Percentiles rank a stretch among this genome's conserved stretches.
These are phyloP conservation scores for Hysterangium stoloniferum DNA, from an alignment of 768 basidiomycete genomes.

Conservation along the genomic window DNA sequence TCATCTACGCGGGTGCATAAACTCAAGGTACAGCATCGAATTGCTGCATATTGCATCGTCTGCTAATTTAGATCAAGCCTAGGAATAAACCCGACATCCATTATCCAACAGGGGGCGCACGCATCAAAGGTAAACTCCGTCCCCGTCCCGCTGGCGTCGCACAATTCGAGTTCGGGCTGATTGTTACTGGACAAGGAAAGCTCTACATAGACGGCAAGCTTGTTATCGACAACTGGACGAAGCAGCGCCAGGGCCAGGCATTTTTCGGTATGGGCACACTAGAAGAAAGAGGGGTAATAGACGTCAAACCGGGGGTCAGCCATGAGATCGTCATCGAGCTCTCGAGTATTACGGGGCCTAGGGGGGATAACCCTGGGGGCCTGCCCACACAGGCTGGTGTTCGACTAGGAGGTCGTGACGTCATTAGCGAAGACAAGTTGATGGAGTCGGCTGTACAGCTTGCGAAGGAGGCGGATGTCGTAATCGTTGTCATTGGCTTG, in stretches of 20 bases:
- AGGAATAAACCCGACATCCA: too few relatives aligned
- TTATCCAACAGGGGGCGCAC: too few relatives aligned
- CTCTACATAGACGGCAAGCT: conserved; percentile 42
- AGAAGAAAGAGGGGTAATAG: conserved; percentile 49
- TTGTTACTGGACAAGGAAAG: conserved; percentile 53
- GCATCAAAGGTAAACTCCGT: conserved; percentile 56
- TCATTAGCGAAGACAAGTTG: conserved; percentile 48
- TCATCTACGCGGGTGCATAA: too few relatives aligned
- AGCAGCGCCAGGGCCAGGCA: conserved; percentile 50
- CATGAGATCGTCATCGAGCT: conserved; percentile 58
- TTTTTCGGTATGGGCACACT: conserved; percentile 62
- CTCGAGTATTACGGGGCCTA: conserved; percentile 67
- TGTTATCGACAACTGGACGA: conserved; percentile 25
- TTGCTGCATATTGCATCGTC: too few relatives aligned
- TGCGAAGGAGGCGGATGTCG: conserved; percentile 47
- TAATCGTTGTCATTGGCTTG: conserved; percentile 51
- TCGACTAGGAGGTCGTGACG: conserved; percentile 58
- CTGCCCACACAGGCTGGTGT: conserved; percentile 30
- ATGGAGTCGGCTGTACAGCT: conserved; percentile 49
- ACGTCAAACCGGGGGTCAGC: conserved; percentile 37
- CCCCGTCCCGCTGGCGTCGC: conserved; percentile 30
- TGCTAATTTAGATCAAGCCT: too few relatives aligned
- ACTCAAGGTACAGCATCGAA: too few relatives aligned
- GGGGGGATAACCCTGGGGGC: conserved; percentile 57
- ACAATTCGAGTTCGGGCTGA: conserved; percentile 65